Conservation (phyloP, 2,329 filamentous ascomycete genomes). For the Metarhizium rileyi region DNA sequence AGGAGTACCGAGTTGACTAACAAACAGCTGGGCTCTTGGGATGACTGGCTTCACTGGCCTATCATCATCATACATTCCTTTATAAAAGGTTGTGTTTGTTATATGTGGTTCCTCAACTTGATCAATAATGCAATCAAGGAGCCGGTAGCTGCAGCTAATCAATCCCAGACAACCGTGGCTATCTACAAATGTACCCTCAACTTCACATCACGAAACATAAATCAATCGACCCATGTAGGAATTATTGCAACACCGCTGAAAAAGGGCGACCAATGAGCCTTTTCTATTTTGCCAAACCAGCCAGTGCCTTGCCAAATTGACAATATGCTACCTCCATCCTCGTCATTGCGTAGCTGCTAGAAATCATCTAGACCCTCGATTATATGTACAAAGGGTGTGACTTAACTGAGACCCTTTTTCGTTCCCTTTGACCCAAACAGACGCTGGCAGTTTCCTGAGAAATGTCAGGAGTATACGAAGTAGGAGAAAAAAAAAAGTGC, state of each 20-base stretch:
- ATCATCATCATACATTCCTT: too few relatives aligned
- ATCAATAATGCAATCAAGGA: too few relatives aligned
- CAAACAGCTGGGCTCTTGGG: too few relatives aligned
- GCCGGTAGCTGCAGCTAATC: too few relatives aligned
- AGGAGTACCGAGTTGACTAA: too few relatives aligned
- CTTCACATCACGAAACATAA: too few relatives aligned
- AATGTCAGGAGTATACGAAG: neutral
- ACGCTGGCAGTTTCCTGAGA: neutral
- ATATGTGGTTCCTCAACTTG: too few relatives aligned
- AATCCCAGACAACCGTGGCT: too few relatives aligned
- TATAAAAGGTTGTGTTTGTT: too few relatives aligned
- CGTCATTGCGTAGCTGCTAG: neutral
- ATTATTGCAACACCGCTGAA: too few relatives aligned
- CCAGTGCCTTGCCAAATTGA: neutral
- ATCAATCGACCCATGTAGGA: too few relatives aligned
- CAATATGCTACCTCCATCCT: neutral
- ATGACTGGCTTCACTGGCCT: too few relatives aligned
- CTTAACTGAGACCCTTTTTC: neutral
- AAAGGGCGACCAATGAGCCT: neutral
- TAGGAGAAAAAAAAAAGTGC: neutral
- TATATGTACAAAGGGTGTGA: neutral
- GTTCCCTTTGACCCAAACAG: neutral
- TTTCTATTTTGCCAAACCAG: neutral
- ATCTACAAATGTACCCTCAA: neutral
- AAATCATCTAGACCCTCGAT: neutral